Evolutionary conservation across 1,139 yeast species (phyloP), one percentile per base, ranked within the genome.

Genomic region (Protomyces pachydermus): DNA sequence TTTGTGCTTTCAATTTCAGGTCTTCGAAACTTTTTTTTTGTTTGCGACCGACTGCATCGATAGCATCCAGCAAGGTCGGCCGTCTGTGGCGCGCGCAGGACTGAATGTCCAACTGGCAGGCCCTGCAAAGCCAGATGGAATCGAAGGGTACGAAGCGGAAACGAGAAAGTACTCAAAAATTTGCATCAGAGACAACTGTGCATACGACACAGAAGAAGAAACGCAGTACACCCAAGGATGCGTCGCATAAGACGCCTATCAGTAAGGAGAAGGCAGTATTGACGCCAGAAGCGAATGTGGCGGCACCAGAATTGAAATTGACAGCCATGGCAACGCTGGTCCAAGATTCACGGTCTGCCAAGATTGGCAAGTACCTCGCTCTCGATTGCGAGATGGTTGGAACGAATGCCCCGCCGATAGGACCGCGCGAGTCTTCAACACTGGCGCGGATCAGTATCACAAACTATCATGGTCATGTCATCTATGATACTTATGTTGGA

Each of bases 341-440:
- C 8, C 14, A 56, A 16, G 54, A 58, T 54, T 32, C 53, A 20
- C 53, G 54, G 23, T 58, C 62, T 9, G 42, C 64, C 35, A 60
- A 56, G 46, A 63, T 73, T n/a, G 97, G 97, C 0, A 86, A 82
- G 70, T 90, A 82, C 69, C 70, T 91, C 6, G 91, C 97, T 0
- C 82, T 91, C 66, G 98, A 91, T 76, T 91, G 97, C 78, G 98
- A 91, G 72, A 91, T 91, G 78, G 97, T 91, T 0, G 97, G 97
- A 4, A 85, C 87, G 0, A 58, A 58, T 52, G 62, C 62, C 12
- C 56, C 62, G 3, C 62, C 56, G 9, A 52, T 52, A 23, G 97
- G 97, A 0, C 82, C 81, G 0, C 84, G 84, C 23, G 95, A 95
- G 6, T 82, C 80, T 54, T 85, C 91, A 3, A 91, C 86, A 1